Base-by-base conservation (phyloP, 1,139 yeast genomes). In the Sugiyamaella castrensis region DNA sequence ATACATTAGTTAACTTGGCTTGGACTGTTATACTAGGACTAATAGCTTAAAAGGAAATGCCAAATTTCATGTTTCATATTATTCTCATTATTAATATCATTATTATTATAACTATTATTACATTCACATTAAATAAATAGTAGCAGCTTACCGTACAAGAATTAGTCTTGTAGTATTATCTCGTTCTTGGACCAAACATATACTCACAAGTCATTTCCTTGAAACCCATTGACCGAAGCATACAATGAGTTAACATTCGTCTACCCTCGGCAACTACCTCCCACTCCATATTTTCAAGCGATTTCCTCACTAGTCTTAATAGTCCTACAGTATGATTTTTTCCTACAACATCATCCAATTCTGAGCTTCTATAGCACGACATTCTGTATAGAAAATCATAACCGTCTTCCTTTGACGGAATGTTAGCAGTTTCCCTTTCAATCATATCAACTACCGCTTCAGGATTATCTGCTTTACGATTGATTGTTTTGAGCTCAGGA, bases 21-120 rank as follows among this genome's bases (percentile, higher is more conserved):
- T 69, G 72, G 72, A 66, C 67, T 27, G 54, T 68, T 29, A 53
- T 65, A 8, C 55, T 69, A 30, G 71, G 71, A 8, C 56, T 67
- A 8, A 41, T 62, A 24, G 41, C 57, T 2, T 54, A 16, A 36
- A 19, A 5, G 24, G 3, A 19, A 3, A 4, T 19, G 24, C 3
- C 3, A 19, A 19, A 19, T 19, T 19, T 19, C 24, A 19, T 19
- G 5, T 19, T 19, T 19, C 24, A 3, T 19, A 19, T 19, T 19
- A 19, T 19, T 5, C 3, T 19, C 5, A 19, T 19, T 19, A 19
- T 19, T 19, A n/a, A n/a, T n/a, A 19, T 19, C 24, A 19, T 19
- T 19, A 19, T 19, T 19, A 19, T 19, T 19, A 5, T 19, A 19
- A 19, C 5, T 19, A 19, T 19, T 19, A 19, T 19, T 19, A 19